phyloP scores from a whole-genome alignment of 2,329 filamentous ascomycete species.

The Phialophora chinensis region DNA sequence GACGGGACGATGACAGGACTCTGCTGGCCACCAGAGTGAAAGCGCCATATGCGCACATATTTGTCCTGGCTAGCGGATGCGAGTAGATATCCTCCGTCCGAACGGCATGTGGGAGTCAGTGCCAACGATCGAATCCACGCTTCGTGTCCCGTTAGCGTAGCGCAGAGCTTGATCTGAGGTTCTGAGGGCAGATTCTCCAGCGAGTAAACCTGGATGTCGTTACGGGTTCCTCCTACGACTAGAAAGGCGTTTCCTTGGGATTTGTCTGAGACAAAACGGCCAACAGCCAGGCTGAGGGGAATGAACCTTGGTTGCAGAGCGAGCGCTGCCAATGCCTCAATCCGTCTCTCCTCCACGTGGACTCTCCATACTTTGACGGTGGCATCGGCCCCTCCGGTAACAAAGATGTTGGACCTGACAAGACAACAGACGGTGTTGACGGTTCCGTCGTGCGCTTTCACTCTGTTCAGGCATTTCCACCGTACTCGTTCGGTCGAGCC shows the following conservation, averaged over 20 bases:
- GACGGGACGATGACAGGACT: background rate
- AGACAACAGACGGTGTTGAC: slow-evolving; percentile 68
- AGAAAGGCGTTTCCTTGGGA: slow-evolving; percentile 63
- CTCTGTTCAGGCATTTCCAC: slow-evolving; percentile 56
- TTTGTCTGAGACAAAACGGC: slow-evolving; percentile 60
- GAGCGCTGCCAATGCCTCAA: slow-evolving; percentile 71
- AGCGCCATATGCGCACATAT: slow-evolving; percentile 90
- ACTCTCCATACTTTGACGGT: slow-evolving; percentile 73
- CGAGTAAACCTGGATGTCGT: slow-evolving; percentile 79
- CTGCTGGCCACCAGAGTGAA: slow-evolving; percentile 67
- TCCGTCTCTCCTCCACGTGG: slow-evolving; percentile 42
- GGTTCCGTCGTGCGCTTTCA: slow-evolving; percentile 72
- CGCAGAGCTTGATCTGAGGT: slow-evolving; percentile 70
- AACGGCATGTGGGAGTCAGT: slow-evolving; percentile 68
- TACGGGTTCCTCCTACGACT: slow-evolving; percentile 84
- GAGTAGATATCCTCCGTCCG: slow-evolving; percentile 73
- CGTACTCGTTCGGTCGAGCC: slow-evolving; percentile 18
- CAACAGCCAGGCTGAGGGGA: slow-evolving; percentile 76
- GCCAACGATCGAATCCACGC: slow-evolving; percentile 90
- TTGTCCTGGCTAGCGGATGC: slow-evolving; percentile 97
- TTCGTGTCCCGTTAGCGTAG: slow-evolving; percentile 86
- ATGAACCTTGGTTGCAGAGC: slow-evolving; percentile 78
- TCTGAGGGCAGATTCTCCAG: slow-evolving; percentile 53
- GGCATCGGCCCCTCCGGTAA: slow-evolving; percentile 68
- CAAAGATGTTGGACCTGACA: slow-evolving; percentile 56